Percentiles rank a stretch among this genome's conserved stretches.
These are phyloP conservation scores for Juglanconis sp. DNA, from an alignment of 2,329 filamentous ascomycete species.

Conservation along the genomic window DNA sequence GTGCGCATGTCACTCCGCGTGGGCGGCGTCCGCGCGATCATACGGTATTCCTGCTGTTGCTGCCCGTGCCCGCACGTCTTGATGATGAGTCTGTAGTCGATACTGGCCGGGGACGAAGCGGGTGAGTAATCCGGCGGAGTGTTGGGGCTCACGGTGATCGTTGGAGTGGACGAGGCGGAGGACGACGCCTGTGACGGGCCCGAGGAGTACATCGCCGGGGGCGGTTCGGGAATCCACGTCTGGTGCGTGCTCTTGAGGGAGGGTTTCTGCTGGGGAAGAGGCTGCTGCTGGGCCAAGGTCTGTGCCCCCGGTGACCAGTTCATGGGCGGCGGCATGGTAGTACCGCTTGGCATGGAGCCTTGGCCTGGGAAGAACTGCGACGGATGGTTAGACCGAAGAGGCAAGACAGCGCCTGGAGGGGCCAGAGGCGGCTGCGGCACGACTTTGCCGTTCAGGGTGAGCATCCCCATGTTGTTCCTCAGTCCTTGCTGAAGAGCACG, in stretches of 20 bases:
- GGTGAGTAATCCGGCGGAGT: background rate
- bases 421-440: background rate
- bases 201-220: background rate
- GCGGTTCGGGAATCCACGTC: background rate
- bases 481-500: background rate
- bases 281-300: background rate
- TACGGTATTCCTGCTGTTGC: constrained; percentile 3
- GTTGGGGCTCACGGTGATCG: background rate
- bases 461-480: background rate
- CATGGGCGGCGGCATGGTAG: background rate
- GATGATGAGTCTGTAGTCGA: constrained; percentile 17
- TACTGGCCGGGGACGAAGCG: background rate
- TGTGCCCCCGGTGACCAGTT: no score
- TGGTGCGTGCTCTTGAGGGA: background rate
- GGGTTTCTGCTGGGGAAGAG: background rate
- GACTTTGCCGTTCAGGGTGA: background rate
- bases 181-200: background rate
- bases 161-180: constrained; percentile 3
- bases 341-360: background rate
- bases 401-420: background rate
- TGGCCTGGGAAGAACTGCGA: background rate
- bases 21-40: constrained; percentile 6
- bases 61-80: background rate
- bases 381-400: background rate
- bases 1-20: constrained; percentile 11